Conservation (phyloP, 768 basidiomycete species). For the Mycena metata region DNA sequence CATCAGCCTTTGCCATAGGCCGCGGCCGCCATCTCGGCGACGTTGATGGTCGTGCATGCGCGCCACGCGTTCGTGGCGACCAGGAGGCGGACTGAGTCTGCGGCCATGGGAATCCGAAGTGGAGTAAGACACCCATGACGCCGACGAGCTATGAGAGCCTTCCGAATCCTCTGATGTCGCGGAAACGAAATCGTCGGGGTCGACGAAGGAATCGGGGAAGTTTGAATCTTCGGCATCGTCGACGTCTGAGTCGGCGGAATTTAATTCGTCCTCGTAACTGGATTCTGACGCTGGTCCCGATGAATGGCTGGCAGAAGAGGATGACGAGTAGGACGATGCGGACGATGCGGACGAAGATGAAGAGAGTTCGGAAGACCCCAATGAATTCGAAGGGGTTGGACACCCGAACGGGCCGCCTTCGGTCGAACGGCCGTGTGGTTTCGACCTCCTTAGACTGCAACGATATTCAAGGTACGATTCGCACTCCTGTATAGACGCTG, state of each 20-base stretch:
- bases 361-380: background rate
- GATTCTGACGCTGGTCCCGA: background rate
- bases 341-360: background rate
- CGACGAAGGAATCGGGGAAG: too few relatives aligned
- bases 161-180: background rate
- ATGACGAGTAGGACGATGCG: background rate
- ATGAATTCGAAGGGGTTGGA: background rate
- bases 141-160: background rate
- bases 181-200: slow-evolving; percentile 8
- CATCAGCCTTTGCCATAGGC: slow-evolving; percentile 1
- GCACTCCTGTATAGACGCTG: background rate
- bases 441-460: background rate
- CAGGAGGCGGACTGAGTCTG: slow-evolving; percentile 19
- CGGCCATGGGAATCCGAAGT: background rate
- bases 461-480: background rate
- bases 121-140: background rate
- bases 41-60: slow-evolving; percentile 13
- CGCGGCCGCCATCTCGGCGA: background rate
- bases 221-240: slow-evolving; percentile 13
- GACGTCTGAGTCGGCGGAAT: background rate
- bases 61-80: slow-evolving; percentile 6
- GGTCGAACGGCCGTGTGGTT: background rate
- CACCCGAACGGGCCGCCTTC: background rate
- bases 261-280: too few relatives aligned
- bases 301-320: background rate